Percentiles rank a stretch among this genome's conserved stretches.
These are phyloP conservation scores for Lagerstroemia speciosa DNA, from an alignment of 345 rosid species.

Conservation along the genomic window DNA sequence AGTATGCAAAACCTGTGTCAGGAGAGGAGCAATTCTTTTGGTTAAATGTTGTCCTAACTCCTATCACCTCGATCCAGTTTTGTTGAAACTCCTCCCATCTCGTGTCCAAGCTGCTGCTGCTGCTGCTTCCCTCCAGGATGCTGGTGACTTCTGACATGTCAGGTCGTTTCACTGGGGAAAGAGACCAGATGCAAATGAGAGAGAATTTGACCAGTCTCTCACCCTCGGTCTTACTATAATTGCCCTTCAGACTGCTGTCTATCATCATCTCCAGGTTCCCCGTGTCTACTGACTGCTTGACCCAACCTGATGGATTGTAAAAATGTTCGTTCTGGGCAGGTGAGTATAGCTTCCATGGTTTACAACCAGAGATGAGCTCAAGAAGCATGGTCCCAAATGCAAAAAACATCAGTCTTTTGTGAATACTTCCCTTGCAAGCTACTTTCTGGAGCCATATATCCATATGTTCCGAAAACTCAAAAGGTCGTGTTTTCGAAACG, in stretches of 20 bases:
- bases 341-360: neutral
- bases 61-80: too few relatives aligned
- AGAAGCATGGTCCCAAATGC: neutral
- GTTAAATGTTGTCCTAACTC: too few relatives aligned
- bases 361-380: conserved; percentile 1
- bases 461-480: neutral
- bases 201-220: conserved; percentile 1
- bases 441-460: neutral
- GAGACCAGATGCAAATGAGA: neutral
- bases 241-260: conserved; percentile 1
- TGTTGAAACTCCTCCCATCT: neutral
- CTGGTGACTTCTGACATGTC: neutral
- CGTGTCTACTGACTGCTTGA: neutral
- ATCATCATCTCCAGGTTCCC: neutral
- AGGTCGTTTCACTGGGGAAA: neutral
- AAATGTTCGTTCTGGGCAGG: neutral
- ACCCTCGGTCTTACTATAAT: neutral
- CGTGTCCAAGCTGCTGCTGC: neutral
- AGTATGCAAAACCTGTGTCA: too few relatives aligned
- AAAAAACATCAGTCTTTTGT: conserved; percentile 9
- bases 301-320: neutral
- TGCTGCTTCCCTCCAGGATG: neutral
- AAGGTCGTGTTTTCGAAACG: neutral
- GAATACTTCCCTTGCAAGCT: neutral
- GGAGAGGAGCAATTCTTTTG: too few relatives aligned